Evolutionary conservation across 257 asterid genomes (phyloP).

Genomic region (Eustoma russellianum): DNA sequence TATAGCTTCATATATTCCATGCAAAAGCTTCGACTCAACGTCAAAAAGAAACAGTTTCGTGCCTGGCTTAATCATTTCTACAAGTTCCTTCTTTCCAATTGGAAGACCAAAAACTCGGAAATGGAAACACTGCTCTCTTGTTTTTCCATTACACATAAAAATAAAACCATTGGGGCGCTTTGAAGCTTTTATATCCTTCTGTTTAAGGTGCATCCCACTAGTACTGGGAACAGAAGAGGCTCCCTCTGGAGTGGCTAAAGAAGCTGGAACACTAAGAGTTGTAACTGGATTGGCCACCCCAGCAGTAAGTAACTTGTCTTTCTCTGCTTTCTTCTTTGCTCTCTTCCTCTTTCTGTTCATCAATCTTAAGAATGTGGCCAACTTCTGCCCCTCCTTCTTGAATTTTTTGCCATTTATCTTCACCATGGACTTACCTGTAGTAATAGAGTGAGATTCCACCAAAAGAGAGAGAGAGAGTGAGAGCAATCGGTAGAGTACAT

Average conservation of each 20-base stretch:
- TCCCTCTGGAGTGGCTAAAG: slow-evolving; percentile 11
- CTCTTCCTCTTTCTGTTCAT: slow-evolving; percentile 6
- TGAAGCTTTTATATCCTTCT: slow-evolving; percentile 14
- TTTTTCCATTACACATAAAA: slow-evolving; percentile 52
- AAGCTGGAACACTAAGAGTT: slow-evolving; percentile 5
- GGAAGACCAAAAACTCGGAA: slow-evolving; percentile 82
- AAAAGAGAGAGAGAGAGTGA: neutral
- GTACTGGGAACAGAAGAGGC: slow-evolving; percentile 7
- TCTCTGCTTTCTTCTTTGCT: slow-evolving; percentile 4
- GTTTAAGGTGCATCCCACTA: slow-evolving; percentile 15
- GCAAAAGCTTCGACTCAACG: slow-evolving; percentile 44
- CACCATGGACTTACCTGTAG: slow-evolving; percentile 22
- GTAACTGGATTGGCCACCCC: no score
- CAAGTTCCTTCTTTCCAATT: slow-evolving; percentile 25
- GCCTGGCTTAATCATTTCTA: slow-evolving; percentile 56
- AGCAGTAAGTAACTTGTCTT: slow-evolving; percentile 11
- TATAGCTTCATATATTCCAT: slow-evolving; percentile 67
- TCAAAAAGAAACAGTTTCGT: slow-evolving; percentile 68
- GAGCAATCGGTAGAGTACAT: no score
- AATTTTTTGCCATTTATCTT: slow-evolving; percentile 21
- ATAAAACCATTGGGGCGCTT: slow-evolving; percentile 47
- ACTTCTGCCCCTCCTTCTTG: slow-evolving; percentile 13
- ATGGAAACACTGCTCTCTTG: slow-evolving; percentile 56
- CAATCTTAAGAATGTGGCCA: slow-evolving; percentile 9
- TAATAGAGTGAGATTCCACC: neutral